Conservation (phyloP, 2,329 filamentous ascomycete species). For the Xylaria sp. region DNA sequence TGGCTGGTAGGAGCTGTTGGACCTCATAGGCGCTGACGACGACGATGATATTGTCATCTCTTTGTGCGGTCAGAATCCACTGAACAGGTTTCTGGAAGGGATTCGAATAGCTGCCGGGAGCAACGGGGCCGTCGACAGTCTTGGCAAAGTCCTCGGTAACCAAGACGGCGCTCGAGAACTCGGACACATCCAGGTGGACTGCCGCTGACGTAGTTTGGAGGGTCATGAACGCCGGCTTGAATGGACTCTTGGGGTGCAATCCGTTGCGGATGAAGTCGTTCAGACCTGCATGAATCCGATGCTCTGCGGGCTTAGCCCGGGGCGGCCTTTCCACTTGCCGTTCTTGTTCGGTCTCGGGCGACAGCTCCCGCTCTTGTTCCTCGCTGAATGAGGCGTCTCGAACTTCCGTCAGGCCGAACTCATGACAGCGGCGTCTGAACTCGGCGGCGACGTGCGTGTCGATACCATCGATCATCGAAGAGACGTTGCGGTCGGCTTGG, state of each 20-base stretch:
- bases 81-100: conserved; percentile 14
- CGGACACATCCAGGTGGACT: neutral
- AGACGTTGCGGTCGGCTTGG: too few species aligned
- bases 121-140: neutral
- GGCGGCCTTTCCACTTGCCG: conserved; percentile 14
- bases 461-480: too few species aligned
- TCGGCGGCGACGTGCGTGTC: too few species aligned
- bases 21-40: conserved; percentile 21
- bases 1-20: neutral
- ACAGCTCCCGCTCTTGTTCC: conserved; percentile 29
- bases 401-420: conserved; percentile 17
- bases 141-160: conserved; percentile 22
- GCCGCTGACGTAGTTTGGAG: conserved; percentile 8
- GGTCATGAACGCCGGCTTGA: conserved; percentile 17
- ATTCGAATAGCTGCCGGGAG: neutral
- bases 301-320: conserved; percentile 3
- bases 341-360: conserved; percentile 23
- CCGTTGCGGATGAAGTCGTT: neutral
- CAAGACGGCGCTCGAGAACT: conserved; percentile 2
- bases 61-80: neutral
- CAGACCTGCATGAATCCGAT: conserved; percentile 16
- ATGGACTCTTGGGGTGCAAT: too few species aligned
- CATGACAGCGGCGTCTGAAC: conserved; percentile 11
- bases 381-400: conserved; percentile 20
- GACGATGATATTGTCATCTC: neutral